phyloP scores from a whole-genome alignment of 768 basidiomycete species.

The Phylloporus sp. region DNA sequence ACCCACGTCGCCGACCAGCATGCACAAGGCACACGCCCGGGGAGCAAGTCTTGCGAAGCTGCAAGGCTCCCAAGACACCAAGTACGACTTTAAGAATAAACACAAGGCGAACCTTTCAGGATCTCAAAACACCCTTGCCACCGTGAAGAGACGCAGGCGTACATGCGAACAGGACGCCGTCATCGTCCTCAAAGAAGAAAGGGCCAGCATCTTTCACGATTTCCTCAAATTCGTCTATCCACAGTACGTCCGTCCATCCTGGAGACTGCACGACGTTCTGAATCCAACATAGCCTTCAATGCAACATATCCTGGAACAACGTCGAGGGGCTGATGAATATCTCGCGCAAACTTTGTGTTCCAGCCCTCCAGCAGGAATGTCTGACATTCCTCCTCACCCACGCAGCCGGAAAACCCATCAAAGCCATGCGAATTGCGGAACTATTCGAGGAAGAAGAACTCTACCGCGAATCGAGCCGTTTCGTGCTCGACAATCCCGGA shows the following conservation, averaged over 20 bases:
- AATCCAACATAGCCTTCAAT: slow-evolving; percentile 57
- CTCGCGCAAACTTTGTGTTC: slow-evolving; percentile 82
- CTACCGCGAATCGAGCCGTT: slow-evolving; percentile 86
- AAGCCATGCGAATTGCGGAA: slow-evolving; percentile 89
- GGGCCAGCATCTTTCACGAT: slow-evolving; percentile 85
- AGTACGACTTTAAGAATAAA: slow-evolving; percentile 25
- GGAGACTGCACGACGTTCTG: not conserved
- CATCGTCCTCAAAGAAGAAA: slow-evolving; percentile 87
- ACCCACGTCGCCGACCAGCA: slow-evolving; percentile 12
- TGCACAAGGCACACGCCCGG: slow-evolving; percentile 37
- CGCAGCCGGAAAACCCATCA: slow-evolving; percentile 88
- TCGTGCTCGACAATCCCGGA: slow-evolving; percentile 88
- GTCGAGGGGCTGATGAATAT: slow-evolving; percentile 90
- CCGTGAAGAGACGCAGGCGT: slow-evolving; percentile 38
- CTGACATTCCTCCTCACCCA: slow-evolving; percentile 85
- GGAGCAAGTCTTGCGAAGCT: slow-evolving; percentile 58
- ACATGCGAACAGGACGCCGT: slow-evolving; percentile 67
- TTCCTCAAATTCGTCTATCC: slow-evolving; percentile 93
- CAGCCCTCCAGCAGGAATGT: slow-evolving; percentile 76
- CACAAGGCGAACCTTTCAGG: slow-evolving; percentile 11
- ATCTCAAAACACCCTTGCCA: slow-evolving; percentile 36
- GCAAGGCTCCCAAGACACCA: slow-evolving; percentile 33
- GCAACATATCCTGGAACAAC: slow-evolving; percentile 94
- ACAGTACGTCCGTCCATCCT: slow-evolving; percentile 50
- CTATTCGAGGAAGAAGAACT: slow-evolving; percentile 86